Evolutionary conservation across 2,329 filamentous ascomycete species (phyloP), one percentile per base, ranked within the genome.

Genomic region (Myriosclerotinia duriaeana): DNA sequence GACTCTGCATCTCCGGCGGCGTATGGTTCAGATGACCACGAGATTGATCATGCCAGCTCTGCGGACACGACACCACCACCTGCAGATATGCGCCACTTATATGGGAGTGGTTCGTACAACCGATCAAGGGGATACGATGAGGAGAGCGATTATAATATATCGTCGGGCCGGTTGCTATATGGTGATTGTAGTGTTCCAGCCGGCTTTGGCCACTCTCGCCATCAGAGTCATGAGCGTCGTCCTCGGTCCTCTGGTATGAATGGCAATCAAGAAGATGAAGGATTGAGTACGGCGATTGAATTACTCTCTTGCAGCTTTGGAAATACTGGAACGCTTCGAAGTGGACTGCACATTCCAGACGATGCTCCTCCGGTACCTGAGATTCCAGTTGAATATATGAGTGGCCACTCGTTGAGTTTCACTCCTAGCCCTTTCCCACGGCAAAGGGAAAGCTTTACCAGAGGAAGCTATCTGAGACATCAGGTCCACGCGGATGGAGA

Each of bases 21-120:
- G 26, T 96, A 92, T 40, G 88, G 87, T 36, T 92, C 89, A 64
- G 96, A 91, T 36, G 92, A 94, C 66, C 87, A 85, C 64, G 88
- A 89, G 15, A 56, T 44, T 72, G 90, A 92, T 66, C 86, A 87
- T 64, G 84, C 88, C 74, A 96, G 93, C 81, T 98, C 94, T 63
- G 88, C 90, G 50, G 92, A 97, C 77, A 98, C 93, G 58, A 97
- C 94, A 20, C 95, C 95, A 55, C 93, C 94, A 64, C 94, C 94
- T 26, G 83, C 85, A 64, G 72, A 75, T 58, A 83, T 88, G 70
- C 83, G 80, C 65, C 78, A 72, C 65, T 83, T 87, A 69, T 84
- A 81, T 64, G 77, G 79, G 68, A 70, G 69, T 69, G 70, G 72
- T 38, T 73, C 74, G 48, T 74, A 75, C 72, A 74, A 69, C 68